Base-by-base conservation (phyloP, 306 rosid genomes). In the Luffa aegyptiaca region DNA sequence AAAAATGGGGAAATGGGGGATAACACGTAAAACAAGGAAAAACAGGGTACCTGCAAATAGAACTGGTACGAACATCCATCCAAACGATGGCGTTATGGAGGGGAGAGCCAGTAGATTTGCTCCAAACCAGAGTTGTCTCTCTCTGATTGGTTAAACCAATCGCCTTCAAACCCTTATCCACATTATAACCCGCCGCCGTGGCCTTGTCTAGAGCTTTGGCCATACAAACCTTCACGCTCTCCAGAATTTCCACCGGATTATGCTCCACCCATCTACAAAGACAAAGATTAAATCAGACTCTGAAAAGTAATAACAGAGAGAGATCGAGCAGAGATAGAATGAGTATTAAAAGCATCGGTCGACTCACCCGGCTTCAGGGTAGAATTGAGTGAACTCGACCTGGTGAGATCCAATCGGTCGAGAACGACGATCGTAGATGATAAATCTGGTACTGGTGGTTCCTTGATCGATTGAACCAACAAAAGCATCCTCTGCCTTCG, bases 81-180 rank as follows among this genome's bases (percentile, higher is more conserved):
- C 98, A 95, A 83, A 95, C 98, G 77, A 95, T 86, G 75, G 98
- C 97, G 52, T 89, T 83, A 80, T 91, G 53, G 46, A 95, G 97
- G 73, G 98, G 97, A 45, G 10, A 64, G 39, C 98, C 98, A 2
- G 96, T 88, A 80, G 98, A 89, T 89, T 91, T 95, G 82, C 98
- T 92, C 98, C 98, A 95, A 52, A 95, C 84, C n/a, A 95, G 76
- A 79, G 92, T 88, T 0, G 98, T 95, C 82, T 95, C 98, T 53
- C 98, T 87, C 88, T 95, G 98, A 84, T 95, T 95, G 76, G 97
- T 95, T 83, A 95, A 64, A 55, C 98, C 98, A 81, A 92, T 87
- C 11, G 93, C 92, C 82, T 92, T 92, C 77, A 95, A 81, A 0
- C 97, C 97, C 11, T 82, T 82, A 44, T 86, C 90, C n/a, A 95